A percentile compares a stretch with the other conserved stretches of the same genome.
phyloP scores from a whole-genome alignment of 495 filamentous ascomycete species.

The Lophiotrema nucula region DNA sequence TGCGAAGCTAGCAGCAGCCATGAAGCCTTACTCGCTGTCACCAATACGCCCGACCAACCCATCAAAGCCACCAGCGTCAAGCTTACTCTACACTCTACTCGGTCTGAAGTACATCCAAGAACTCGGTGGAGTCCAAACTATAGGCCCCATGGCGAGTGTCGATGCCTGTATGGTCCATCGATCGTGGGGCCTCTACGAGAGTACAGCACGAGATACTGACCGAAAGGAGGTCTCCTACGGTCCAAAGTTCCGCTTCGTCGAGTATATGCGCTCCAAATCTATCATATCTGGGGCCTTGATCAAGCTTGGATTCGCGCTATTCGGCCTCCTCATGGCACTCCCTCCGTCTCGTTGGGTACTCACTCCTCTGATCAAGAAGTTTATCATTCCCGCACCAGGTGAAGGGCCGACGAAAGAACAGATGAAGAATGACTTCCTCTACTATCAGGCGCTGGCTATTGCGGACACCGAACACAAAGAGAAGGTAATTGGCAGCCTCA shows the following conservation, averaged over 20 bases:
- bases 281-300: conserved; percentile 55
- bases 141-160: conserved; percentile 59
- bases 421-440: conserved; percentile 44
- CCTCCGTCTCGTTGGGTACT: conserved; percentile 52
- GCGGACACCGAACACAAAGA: conserved; percentile 43
- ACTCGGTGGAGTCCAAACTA: conserved; percentile 57
- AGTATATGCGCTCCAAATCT: conserved; percentile 65
- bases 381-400: conserved; percentile 62
- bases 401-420: conserved; percentile 60
- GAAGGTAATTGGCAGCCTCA: conserved; percentile 57
- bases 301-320: conserved; percentile 52
- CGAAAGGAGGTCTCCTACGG: conserved; percentile 56
- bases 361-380: conserved; percentile 45
- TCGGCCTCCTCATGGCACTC: conserved; percentile 53
- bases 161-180: conserved; percentile 72
- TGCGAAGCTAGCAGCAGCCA: conserved; percentile 54
- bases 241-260: conserved; percentile 66
- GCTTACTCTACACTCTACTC: conserved; percentile 47
- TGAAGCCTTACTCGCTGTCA: conserved; percentile 64
- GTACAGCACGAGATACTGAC: conserved; percentile 29
- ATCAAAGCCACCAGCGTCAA: conserved; percentile 39
- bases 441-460: conserved; percentile 65
- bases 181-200: conserved; percentile 69
- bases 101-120: conserved; percentile 62
- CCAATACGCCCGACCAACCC: conserved; percentile 53